phyloP scores from a whole-genome alignment of 257 asterid species.

The Przewalskia tangutica region DNA sequence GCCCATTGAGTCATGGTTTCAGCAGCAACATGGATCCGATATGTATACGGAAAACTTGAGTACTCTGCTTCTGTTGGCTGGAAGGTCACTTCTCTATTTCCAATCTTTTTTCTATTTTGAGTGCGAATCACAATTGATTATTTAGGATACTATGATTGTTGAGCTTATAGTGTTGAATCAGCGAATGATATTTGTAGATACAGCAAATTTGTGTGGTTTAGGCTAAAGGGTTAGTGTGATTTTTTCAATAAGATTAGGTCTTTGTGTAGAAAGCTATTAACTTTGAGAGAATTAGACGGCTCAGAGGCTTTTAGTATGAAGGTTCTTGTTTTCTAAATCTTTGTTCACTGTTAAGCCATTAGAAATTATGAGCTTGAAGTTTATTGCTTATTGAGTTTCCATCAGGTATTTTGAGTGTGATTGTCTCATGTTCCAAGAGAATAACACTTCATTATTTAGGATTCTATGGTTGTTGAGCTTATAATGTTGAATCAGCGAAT shows the following conservation, averaged over 20 bases:
- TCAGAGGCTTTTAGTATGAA: too few relatives aligned
- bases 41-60: constrained; percentile 35
- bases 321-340: too few relatives aligned
- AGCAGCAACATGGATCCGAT: constrained; percentile 54
- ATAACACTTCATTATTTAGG: too few relatives aligned
- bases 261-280: too few relatives aligned
- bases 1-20: constrained; percentile 42
- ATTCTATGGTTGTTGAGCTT: background rate
- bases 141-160: background rate
- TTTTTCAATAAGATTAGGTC: too few relatives aligned
- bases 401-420: background rate
- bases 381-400: too few relatives aligned
- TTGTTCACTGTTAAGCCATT: too few relatives aligned
- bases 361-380: too few relatives aligned
- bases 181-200: background rate
- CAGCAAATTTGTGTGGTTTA: background rate
- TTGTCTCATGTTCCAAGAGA: too few relatives aligned
- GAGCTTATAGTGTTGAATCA: background rate
- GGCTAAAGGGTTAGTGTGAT: background rate
- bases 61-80: constrained; percentile 41
- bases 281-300: too few relatives aligned
- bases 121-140: background rate
- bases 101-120: background rate
- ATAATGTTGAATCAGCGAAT: too few relatives aligned
- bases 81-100: constrained; percentile 28